Percentiles rank a stretch among this genome's conserved stretches.
These are phyloP conservation scores for Hanseniaspora clermontiae DNA, from an alignment of 805 yeast species.

Conservation along the genomic window DNA sequence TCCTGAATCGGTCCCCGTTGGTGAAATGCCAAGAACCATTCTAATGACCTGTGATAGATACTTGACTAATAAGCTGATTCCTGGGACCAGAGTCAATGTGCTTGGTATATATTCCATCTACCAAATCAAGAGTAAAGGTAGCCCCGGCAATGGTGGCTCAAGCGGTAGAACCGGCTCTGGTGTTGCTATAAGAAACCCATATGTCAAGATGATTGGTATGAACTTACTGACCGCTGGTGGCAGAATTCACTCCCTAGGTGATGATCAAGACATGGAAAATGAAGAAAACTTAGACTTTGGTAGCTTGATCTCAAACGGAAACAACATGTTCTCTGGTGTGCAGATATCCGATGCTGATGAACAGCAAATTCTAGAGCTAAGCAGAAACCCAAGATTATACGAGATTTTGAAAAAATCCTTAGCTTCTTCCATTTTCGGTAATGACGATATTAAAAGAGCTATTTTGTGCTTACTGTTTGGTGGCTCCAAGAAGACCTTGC, in stretches of 20 bases:
- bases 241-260: slow-evolving; percentile 44
- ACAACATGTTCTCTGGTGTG: slow-evolving; percentile 6
- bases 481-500: slow-evolving; percentile 81
- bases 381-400: slow-evolving; percentile 74
- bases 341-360: slow-evolving; percentile 86
- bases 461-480: slow-evolving; percentile 86
- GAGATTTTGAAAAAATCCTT: slow-evolving; percentile 76
- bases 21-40: slow-evolving; percentile 95
- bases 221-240: slow-evolving; percentile 57
- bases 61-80: slow-evolving; percentile 78
- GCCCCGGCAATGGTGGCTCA: slow-evolving; percentile 29
- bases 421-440: slow-evolving; percentile 95
- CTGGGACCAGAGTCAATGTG: slow-evolving; percentile 87
- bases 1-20: slow-evolving; percentile 98
- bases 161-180: slow-evolving; percentile 19
- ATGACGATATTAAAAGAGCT: slow-evolving; percentile 82
- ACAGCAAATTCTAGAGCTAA: slow-evolving; percentile 70
- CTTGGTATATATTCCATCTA: slow-evolving; percentile 88
- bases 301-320: slow-evolving; percentile 15
- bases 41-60: slow-evolving; percentile 78
- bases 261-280: slow-evolving; percentile 16
- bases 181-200: slow-evolving; percentile 89
- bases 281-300: slow-evolving; percentile 7
- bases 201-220: slow-evolving; percentile 73
- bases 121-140: slow-evolving; percentile 47